Base-by-base conservation (phyloP, 176 grass and related monocot species). In the Rhynchospora tenuis region DNA sequence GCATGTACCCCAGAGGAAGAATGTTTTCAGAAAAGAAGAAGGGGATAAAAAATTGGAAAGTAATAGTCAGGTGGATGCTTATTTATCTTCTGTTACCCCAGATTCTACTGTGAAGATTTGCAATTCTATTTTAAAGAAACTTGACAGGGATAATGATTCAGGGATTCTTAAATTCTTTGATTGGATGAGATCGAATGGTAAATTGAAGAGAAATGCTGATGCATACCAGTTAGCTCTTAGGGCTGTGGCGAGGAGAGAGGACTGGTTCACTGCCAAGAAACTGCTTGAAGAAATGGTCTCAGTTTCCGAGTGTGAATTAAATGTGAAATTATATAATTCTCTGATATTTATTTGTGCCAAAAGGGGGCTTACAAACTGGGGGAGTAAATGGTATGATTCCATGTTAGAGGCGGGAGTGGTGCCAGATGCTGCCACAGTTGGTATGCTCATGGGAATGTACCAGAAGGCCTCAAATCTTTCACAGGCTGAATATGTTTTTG, bases 391-490 rank as follows among this genome's bases (percentile, higher is more conserved):
- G 95, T 93, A 93, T 66, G 73, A 38, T 48, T 82, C 85, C 59
- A 95, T 98, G 92, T 69, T 95, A 85, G 84, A 90, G 52, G 88
- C 84, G 72, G 73, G 68, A 73, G 87, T 98, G 79, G 78, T 86
- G 47, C 95, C 95, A 1, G 91, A 90, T 87, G 66, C 87, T 26
- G 87, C 92, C 62, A 95, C 95, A 0, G 0, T 95, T 84, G 95
- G 95, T 60, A 95, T 98, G 92, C 95, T 98, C 12, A 98, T 95
- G 95, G 90, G 65, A 5, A 85, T 98, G 72, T 95, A 91, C 86
- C 91, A 98, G 87, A 95, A 91, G 84, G 89, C 72, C n/a, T 84
- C 84, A 24, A 87, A 85, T 59, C 79, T 98, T 50, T 56, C 44
- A 1, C 87, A 91, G 43, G 92, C 95, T 74, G 89, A 93, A 54